phyloP scores from a whole-genome alignment of 371 early-diverging fungal genomes.

The Caulochytrium protostelioides region DNA sequence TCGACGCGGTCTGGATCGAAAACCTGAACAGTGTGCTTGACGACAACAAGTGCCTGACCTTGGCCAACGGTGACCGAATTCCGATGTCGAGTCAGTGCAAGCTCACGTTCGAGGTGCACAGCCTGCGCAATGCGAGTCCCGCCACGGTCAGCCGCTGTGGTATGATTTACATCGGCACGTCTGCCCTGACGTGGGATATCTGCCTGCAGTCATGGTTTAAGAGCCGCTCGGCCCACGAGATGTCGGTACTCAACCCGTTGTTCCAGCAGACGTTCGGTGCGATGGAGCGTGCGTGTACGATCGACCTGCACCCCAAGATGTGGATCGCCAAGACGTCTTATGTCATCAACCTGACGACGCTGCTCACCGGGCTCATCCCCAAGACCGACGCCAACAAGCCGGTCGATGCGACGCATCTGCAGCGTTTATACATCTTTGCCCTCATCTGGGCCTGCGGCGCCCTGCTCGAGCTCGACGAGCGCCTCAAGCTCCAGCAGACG shows the following conservation, averaged over 20 bases:
- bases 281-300: conserved; percentile 13
- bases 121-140: conserved; percentile 30
- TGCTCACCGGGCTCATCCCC: conserved; percentile 32
- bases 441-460: conserved; percentile 32
- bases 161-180: conserved; percentile 41
- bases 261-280: conserved; percentile 24
- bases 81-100: conserved; percentile 37
- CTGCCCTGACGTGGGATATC: conserved; percentile 36
- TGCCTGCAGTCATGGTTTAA: conserved; percentile 35
- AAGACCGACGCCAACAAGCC: conserved; percentile 25
- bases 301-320: conserved; percentile 37
- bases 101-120: conserved; percentile 36
- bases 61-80: conserved; percentile 44
- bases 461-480: conserved; percentile 34
- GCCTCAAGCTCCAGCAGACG: conserved; percentile 29
- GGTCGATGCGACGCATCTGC: conserved; percentile 20
- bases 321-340: conserved; percentile 22
- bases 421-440: conserved; percentile 28
- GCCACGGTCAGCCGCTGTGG: conserved; percentile 41
- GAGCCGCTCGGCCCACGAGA: conserved; percentile 19
- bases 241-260: conserved; percentile 23
- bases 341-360: conserved; percentile 21
- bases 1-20: conserved; percentile 48
- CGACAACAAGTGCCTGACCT: conserved; percentile 40
- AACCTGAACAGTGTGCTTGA: conserved; percentile 44